These are phyloP conservation scores for Candida glaebosa DNA, from an alignment of 805 yeast genomes.

Conservation along the genomic window DNA sequence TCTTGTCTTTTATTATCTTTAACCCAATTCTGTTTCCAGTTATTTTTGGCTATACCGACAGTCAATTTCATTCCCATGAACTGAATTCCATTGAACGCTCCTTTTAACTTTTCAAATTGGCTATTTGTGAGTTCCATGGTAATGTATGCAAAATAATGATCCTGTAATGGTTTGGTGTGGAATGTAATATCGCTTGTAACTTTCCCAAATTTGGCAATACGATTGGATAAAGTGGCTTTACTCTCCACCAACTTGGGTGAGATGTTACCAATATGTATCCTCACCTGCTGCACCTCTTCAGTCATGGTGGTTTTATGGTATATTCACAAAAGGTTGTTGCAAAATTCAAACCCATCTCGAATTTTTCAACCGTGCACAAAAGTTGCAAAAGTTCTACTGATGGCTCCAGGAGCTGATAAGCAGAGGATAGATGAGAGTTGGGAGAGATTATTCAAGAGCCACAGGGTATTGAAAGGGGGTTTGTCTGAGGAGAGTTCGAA, in stretches of 20 bases:
- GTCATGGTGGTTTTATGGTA: neutral
- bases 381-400: neutral
- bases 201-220: slow-evolving; percentile 65
- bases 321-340: neutral
- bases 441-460: neutral
- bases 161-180: slow-evolving; percentile 53
- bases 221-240: slow-evolving; percentile 43
- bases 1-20: slow-evolving; percentile 44
- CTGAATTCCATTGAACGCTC: slow-evolving; percentile 63
- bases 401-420: neutral
- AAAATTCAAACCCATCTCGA: neutral
- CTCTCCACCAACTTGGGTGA: slow-evolving; percentile 49
- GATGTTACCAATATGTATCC: slow-evolving; percentile 69
- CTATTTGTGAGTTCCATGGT: slow-evolving; percentile 51
- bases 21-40: slow-evolving; percentile 44
- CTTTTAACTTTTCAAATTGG: slow-evolving; percentile 47
- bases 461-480: slow-evolving; percentile 2
- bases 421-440: slow-evolving; percentile 2
- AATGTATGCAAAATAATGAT: slow-evolving; percentile 62
- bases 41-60: slow-evolving; percentile 60
- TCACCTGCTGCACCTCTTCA: neutral
- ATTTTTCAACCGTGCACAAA: neutral
- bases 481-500: slow-evolving; percentile 2
- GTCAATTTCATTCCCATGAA: slow-evolving; percentile 71
- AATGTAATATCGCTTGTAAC: slow-evolving; percentile 45